Conservation (phyloP, 441 rosid genomes). For the Capsella rubella region DNA sequence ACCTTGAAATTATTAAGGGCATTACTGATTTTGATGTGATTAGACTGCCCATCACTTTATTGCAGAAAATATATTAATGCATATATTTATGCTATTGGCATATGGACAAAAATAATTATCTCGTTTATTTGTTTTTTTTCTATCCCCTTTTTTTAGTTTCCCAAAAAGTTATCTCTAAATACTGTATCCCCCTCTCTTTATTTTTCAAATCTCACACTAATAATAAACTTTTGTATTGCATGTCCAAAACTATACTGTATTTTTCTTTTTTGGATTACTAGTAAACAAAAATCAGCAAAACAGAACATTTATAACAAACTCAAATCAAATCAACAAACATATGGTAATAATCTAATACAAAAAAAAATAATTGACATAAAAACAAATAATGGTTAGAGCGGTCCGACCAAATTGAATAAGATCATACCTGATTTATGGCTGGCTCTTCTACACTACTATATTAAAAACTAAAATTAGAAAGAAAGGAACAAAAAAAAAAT, state of each 20-base stretch:
- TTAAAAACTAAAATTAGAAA: constrained; percentile 11
- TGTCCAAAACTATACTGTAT: not conserved
- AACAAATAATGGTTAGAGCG: not conserved
- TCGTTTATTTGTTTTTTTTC: constrained; percentile 25
- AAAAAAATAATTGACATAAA: not conserved
- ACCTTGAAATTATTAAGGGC: constrained; percentile 48
- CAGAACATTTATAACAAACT: not conserved
- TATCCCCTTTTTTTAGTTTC: constrained; percentile 44
- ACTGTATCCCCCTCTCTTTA: constrained; percentile 16
- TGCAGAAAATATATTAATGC: constrained; percentile 47
- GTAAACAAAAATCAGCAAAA: not conserved
- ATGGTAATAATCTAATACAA: not conserved
- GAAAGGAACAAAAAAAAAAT: not conserved
- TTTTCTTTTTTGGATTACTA: too few relatives aligned
- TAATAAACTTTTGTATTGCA: constrained; percentile 14
- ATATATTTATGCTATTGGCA: constrained; percentile 36
- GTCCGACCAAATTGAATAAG: not conserved
- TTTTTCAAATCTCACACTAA: not conserved
- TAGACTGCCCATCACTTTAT: constrained; percentile 57
- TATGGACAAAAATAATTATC: constrained; percentile 46
- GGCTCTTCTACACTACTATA: not conserved
- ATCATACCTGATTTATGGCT: not conserved
- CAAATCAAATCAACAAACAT: not conserved
- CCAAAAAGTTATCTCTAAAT: constrained; percentile 42
- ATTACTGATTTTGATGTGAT: constrained; percentile 66